Percentiles rank a stretch among this genome's conserved stretches.
Conservation (phyloP, 2,329 filamentous ascomycete genomes). For the Penicillium polonicum region DNA sequence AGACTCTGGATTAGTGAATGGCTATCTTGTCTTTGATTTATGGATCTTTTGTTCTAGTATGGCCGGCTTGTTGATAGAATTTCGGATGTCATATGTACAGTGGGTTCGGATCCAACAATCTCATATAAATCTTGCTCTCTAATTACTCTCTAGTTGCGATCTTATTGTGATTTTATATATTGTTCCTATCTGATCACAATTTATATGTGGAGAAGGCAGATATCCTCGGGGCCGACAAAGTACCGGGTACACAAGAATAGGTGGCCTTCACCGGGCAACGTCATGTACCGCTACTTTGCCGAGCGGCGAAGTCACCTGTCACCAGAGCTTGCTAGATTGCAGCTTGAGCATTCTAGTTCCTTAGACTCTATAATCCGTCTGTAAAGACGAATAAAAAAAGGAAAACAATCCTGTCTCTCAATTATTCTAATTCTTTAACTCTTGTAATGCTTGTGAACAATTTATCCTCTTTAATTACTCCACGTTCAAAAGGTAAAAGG, state of each 20-base stretch:
- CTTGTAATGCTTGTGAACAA: background rate
- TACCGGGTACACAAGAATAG: slow-evolving; percentile 10
- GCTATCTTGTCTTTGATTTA: background rate
- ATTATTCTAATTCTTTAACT: background rate
- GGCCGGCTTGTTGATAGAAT: slow-evolving; percentile 17
- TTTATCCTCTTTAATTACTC: background rate
- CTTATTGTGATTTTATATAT: background rate
- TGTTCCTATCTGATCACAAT: background rate
- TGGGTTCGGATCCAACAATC: slow-evolving; percentile 1
- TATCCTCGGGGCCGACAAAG: background rate
- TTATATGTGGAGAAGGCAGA: background rate
- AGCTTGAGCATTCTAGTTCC: slow-evolving; percentile 1
- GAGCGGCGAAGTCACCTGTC: slow-evolving; percentile 27
- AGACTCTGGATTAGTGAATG: background rate
- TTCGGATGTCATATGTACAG: slow-evolving; percentile 14
- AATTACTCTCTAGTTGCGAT: background rate
- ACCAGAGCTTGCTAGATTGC: slow-evolving; percentile 8
- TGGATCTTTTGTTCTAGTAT: background rate
- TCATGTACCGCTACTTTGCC: slow-evolving; percentile 24
- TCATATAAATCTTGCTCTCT: slow-evolving; percentile 1
- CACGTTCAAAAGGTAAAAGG: slow-evolving; percentile 5
- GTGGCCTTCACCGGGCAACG: slow-evolving; percentile 5
- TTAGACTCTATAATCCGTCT: background rate
- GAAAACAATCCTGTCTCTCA: background rate
- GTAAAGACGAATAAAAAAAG: background rate